A percentile compares a stretch with the other conserved stretches of the same genome.
Conservation (phyloP, 352 stramenopile species). For the Phytophthora megakarya region DNA sequence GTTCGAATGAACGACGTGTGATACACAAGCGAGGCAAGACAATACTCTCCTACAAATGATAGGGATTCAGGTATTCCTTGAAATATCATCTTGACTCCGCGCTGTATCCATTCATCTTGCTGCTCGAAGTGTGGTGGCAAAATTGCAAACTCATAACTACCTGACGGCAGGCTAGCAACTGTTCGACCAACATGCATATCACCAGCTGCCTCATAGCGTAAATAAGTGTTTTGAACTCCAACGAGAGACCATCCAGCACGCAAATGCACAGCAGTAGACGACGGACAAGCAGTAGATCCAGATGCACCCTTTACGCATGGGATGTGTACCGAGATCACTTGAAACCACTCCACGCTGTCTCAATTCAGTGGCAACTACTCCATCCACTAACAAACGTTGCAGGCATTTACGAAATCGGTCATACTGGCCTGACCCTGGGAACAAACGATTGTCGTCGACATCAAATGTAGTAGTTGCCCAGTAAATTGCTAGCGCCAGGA, state of each 20-base stretch:
- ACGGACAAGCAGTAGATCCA: slow-evolving; percentile 25
- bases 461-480: too few relatives aligned
- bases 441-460: too few relatives aligned
- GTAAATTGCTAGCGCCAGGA: too few relatives aligned
- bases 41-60: slow-evolving; percentile 3
- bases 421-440: too few relatives aligned
- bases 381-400: too few relatives aligned
- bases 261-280: slow-evolving; percentile 16
- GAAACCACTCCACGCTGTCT: too few relatives aligned
- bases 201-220: slow-evolving; percentile 17
- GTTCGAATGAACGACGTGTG: not conserved
- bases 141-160: slow-evolving; percentile 17
- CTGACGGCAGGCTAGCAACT: slow-evolving; percentile 2
- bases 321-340: too few relatives aligned
- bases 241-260: slow-evolving; percentile 15
- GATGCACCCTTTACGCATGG: not conserved
- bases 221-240: slow-evolving; percentile 17
- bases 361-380: too few relatives aligned
- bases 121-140: slow-evolving; percentile 19
- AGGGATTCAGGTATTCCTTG: not conserved
- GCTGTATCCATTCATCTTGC: not conserved
- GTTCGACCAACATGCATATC: slow-evolving; percentile 29
- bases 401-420: too few relatives aligned
- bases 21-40: slow-evolving; percentile 9
- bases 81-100: slow-evolving; percentile 1